Percentiles rank a stretch among this genome's conserved stretches.
Conservation (phyloP, 108 stramenopile species). For the Schizochytrium sp. region DNA sequence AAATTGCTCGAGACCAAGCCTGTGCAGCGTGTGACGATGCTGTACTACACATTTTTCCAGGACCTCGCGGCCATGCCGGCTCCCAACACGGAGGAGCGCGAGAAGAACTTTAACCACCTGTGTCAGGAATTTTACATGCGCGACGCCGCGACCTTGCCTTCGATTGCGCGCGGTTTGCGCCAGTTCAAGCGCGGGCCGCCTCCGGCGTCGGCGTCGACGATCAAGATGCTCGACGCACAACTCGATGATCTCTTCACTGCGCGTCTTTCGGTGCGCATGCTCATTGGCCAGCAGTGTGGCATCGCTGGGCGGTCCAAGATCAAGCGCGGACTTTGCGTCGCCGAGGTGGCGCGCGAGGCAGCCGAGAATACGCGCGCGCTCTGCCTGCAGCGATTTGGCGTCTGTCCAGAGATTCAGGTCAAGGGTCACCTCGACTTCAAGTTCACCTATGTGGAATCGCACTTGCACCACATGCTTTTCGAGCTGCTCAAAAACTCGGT, state of each 20-base stretch:
- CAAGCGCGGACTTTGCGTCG: slow-evolving; percentile 65
- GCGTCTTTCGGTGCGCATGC: slow-evolving; percentile 94
- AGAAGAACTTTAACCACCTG: slow-evolving; percentile 42
- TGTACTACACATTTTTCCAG: slow-evolving; percentile 62
- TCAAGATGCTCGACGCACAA: slow-evolving; percentile 62
- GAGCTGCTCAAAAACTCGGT: slow-evolving; percentile 93
- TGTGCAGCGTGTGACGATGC: slow-evolving; percentile 60
- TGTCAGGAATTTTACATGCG: neutral
- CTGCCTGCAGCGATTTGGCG: slow-evolving; percentile 91
- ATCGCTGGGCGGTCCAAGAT: slow-evolving; percentile 28
- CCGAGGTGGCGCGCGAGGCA: slow-evolving; percentile 82
- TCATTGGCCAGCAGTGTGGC: slow-evolving; percentile 62
- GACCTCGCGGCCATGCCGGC: slow-evolving; percentile 49
- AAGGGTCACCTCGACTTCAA: slow-evolving; percentile 74
- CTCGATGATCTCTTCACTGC: slow-evolving; percentile 92
- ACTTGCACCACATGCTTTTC: slow-evolving; percentile 89
- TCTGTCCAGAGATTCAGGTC: slow-evolving; percentile 93
- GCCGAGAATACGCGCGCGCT: slow-evolving; percentile 90
- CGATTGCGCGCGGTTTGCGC: slow-evolving; percentile 15
- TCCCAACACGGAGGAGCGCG: slow-evolving; percentile 53
- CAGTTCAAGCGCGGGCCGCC: neutral
- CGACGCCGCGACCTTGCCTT: slow-evolving; percentile 15
- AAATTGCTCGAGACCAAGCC: slow-evolving; percentile 55
- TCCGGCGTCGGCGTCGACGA: neutral
- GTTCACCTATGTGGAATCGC: slow-evolving; percentile 86